A percentile compares a stretch with the other conserved stretches of the same genome.
Conservation (phyloP, 305 asterid species). For the Fraxinus sp. region DNA sequence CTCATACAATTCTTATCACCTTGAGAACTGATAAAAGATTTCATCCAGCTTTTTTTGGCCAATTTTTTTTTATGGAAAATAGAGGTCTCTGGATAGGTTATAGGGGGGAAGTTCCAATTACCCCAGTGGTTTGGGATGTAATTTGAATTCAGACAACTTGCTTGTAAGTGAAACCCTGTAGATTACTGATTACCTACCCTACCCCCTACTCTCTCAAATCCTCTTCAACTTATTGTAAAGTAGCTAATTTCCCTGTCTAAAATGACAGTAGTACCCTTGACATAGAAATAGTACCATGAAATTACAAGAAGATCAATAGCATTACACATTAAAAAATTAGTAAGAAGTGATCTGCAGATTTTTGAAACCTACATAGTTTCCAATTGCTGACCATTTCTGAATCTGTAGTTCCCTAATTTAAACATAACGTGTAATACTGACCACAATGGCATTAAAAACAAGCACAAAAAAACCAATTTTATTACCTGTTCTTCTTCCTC, state of each 20-base stretch:
- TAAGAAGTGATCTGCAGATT: background rate
- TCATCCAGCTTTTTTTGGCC: background rate
- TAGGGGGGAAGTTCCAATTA: background rate
- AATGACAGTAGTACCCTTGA: background rate
- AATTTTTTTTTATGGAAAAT: background rate
- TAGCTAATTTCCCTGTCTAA: background rate
- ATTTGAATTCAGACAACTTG: background rate
- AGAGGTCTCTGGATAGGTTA: background rate
- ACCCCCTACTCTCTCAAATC: background rate
- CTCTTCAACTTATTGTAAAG: background rate
- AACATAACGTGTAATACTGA: background rate
- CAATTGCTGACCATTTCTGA: background rate
- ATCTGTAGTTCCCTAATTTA: background rate
- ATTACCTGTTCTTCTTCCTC: constrained; percentile 99
- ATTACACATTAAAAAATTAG: background rate
- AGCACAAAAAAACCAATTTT: constrained; percentile 15
- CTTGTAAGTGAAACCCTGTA: background rate
- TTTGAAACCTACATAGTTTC: background rate
- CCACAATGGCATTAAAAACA: background rate
- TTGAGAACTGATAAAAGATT: background rate
- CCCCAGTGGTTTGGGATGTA: background rate
- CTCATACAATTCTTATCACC: background rate
- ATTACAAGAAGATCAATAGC: background rate
- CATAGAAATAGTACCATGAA: background rate
- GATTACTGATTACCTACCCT: background rate